A percentile compares a stretch with the other conserved stretches of the same genome.
Conservation (phyloP, 805 yeast genomes). For the Saccharomycopsis schoenii region DNA sequence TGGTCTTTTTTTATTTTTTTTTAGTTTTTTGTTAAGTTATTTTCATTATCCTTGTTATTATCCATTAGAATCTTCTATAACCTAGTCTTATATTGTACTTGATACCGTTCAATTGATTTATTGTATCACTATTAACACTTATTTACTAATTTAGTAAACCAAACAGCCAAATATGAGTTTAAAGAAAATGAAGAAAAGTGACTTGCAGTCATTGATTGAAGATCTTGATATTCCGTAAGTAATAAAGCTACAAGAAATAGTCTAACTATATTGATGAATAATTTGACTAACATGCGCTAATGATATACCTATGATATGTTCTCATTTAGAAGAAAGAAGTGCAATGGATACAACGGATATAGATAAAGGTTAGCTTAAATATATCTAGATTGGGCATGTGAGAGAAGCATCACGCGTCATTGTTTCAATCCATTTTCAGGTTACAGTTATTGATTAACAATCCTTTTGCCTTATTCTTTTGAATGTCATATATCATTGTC, state of each 20-base stretch:
- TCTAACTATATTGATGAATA: not conserved
- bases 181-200: conserved; percentile 28
- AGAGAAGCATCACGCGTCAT: no score
- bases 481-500: conserved; percentile 9
- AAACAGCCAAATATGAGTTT: conserved; percentile 23
- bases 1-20: not conserved
- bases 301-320: not conserved
- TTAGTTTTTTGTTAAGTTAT: no score
- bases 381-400: not conserved
- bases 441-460: conserved; percentile 16
- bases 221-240: conserved; percentile 27
- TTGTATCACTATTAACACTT: no score
- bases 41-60: no score
- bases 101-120: no score
- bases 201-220: conserved; percentile 28
- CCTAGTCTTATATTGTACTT: no score
- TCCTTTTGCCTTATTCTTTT: conserved; percentile 11
- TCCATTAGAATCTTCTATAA: no score
- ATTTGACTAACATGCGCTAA: not conserved
- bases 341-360: not conserved
- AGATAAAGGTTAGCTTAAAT: not conserved
- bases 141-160: not conserved
- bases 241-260: not conserved
- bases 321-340: not conserved
- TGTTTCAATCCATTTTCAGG: no score